Conservation (phyloP, 2,329 filamentous ascomycete species). For the Reticulascus tulasneorum region DNA sequence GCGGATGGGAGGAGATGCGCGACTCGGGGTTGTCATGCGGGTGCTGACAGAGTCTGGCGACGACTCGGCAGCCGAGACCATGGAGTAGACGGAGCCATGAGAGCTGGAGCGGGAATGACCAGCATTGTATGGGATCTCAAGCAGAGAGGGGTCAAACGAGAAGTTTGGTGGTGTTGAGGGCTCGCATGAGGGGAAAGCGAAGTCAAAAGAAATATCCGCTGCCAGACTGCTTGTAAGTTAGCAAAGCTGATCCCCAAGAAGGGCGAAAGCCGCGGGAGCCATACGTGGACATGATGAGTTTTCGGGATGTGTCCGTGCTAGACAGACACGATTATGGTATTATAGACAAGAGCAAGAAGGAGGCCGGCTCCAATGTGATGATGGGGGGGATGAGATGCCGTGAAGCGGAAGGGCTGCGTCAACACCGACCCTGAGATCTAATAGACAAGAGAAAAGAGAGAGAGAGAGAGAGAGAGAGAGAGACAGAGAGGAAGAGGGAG, state of each 20-base stretch:
- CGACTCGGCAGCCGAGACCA: slow-evolving; percentile 56
- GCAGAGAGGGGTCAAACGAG: slow-evolving; percentile 52
- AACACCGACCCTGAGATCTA: slow-evolving; percentile 21
- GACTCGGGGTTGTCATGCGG: slow-evolving; percentile 62
- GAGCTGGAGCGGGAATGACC: slow-evolving; percentile 62
- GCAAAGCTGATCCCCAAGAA: slow-evolving; percentile 20
- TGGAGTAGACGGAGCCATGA: slow-evolving; percentile 64
- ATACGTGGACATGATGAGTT: slow-evolving; percentile 40
- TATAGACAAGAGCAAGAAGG: slow-evolving; percentile 7
- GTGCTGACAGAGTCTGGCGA: slow-evolving; percentile 64
- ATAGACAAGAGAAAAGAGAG: slow-evolving; percentile 3
- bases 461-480: neutral
- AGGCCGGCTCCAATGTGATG: slow-evolving; percentile 16
- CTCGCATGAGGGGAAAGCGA: slow-evolving; percentile 52
- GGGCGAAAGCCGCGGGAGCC: slow-evolving; percentile 5
- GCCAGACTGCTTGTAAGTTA: slow-evolving; percentile 46
- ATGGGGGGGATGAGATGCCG: slow-evolving; percentile 12
- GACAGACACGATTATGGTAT: slow-evolving; percentile 15
- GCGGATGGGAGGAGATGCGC: slow-evolving; percentile 64
- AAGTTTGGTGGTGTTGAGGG: slow-evolving; percentile 48
- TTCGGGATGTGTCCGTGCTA: slow-evolving; percentile 10
- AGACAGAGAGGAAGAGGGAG: slow-evolving; percentile 3
- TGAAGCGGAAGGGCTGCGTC: slow-evolving; percentile 19
- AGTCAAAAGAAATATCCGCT: slow-evolving; percentile 60
- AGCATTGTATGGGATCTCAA: slow-evolving; percentile 50